Conservation (phyloP, 2,329 filamentous ascomycete genomes). For the Sporothrix inflata region DNA sequence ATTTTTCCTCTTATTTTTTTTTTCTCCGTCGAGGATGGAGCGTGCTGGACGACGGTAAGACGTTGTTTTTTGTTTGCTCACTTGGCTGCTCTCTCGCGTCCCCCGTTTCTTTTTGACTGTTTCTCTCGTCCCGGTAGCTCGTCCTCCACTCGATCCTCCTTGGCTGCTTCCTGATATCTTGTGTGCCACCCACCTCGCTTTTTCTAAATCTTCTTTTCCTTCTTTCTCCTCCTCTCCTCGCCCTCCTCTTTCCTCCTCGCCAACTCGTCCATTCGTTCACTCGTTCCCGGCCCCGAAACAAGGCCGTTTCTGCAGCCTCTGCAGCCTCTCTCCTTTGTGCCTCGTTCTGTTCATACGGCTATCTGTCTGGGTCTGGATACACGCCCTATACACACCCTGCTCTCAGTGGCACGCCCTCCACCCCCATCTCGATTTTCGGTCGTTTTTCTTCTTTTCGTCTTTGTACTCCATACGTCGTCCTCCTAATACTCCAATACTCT, state of each 20-base stretch:
- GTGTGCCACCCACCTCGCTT: constrained; percentile 16
- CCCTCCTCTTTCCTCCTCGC: constrained; percentile 1
- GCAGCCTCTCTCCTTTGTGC: constrained; percentile 5
- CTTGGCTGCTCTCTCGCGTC: constrained; percentile 2
- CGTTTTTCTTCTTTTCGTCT: neutral
- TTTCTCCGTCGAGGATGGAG: neutral
- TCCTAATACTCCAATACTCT: constrained; percentile 23
- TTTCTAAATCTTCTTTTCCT: constrained; percentile 25
- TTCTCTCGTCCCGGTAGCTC: constrained; percentile 7
- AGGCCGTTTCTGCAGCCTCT: constrained; percentile 25
- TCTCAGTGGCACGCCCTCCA: neutral
- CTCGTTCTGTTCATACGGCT: constrained; percentile 29
- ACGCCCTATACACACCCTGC: constrained; percentile 2
- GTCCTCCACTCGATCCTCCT: neutral
- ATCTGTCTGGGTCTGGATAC: neutral
- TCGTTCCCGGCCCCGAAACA: constrained; percentile 26
- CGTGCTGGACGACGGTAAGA: neutral
- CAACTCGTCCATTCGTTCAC: constrained; percentile 25
- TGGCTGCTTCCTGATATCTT: constrained; percentile 29
- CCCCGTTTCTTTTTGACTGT: neutral
- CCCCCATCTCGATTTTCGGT: neutral
- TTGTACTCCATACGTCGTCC: neutral
- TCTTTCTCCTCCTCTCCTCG: constrained; percentile 26
- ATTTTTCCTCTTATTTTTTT: constrained; percentile 7
- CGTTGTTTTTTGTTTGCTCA: constrained; percentile 10